These are phyloP conservation scores for Ephemerocybe angulata DNA, from an alignment of 768 basidiomycete species.

Conservation along the genomic window DNA sequence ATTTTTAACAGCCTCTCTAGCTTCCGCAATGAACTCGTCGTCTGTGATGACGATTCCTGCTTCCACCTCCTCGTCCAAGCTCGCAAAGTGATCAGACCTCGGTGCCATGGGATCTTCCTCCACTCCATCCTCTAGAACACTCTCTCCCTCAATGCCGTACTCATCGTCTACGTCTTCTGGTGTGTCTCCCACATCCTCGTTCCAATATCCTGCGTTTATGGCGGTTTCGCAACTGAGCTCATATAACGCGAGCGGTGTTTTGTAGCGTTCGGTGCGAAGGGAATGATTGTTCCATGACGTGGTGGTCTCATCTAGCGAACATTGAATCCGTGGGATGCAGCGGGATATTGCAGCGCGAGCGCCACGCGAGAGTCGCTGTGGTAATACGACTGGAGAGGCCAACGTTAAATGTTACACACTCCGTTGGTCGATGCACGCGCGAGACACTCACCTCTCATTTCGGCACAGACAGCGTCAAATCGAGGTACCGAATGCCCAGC, in stretches of 20 bases:
- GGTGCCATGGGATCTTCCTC: constrained; percentile 6
- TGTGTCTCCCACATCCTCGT: constrained; percentile 20
- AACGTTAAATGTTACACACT: no score
- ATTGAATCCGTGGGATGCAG: constrained; percentile 25
- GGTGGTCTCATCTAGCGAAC: constrained; percentile 18
- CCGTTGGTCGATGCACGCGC: no score
- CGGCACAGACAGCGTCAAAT: no score
- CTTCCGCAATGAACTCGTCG: constrained; percentile 14
- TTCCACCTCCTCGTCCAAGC: constrained; percentile 5
- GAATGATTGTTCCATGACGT: constrained; percentile 25
- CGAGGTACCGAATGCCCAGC: no score
- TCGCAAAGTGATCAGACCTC: not conserved
- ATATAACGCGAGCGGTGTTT: constrained; percentile 19
- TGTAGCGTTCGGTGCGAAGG: constrained; percentile 18
- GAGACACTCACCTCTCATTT: no score
- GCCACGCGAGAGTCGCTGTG: constrained; percentile 18
- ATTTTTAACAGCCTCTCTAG: constrained; percentile 1
- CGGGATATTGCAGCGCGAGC: constrained; percentile 19
- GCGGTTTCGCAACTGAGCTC: constrained; percentile 21
- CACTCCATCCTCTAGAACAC: not conserved
- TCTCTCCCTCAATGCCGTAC: constrained; percentile 12
- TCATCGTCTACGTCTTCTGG: not conserved
- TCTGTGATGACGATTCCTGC: constrained; percentile 13
- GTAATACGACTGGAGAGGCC: no score
- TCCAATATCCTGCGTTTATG: constrained; percentile 23